phyloP scores from a whole-genome alignment of 352 stramenopile genomes.

The Globisporangium iwayamae region DNA sequence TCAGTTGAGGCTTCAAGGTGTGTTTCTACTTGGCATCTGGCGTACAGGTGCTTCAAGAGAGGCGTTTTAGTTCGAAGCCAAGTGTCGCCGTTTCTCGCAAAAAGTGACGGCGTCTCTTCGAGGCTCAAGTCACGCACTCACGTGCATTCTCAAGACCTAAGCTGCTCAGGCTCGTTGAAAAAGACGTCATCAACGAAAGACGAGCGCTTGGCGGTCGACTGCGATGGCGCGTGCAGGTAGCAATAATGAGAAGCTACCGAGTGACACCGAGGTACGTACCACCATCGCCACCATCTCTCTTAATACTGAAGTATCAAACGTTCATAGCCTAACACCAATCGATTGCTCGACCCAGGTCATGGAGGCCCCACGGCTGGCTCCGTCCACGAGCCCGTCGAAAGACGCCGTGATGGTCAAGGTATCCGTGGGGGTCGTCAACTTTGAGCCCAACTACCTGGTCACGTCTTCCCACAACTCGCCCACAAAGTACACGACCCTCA shows the following conservation, averaged over 20 bases:
- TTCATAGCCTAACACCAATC: neutral
- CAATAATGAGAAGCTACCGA: neutral
- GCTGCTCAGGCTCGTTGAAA: neutral
- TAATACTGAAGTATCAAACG: neutral
- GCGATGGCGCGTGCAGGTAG: neutral
- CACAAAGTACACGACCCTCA: constrained; percentile 27
- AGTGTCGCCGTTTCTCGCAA: neutral
- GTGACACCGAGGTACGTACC: neutral
- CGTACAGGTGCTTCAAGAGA: too few relatives aligned
- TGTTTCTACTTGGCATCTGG: too few relatives aligned
- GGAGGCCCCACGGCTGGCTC: constrained; percentile 28
- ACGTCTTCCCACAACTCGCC: constrained; percentile 20
- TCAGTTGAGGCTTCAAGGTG: too few relatives aligned
- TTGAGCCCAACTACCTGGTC: constrained; percentile 39
- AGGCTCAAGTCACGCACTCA: neutral
- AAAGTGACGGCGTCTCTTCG: neutral
- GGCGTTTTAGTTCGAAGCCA: too few relatives aligned
- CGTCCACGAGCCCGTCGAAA: constrained; percentile 60
- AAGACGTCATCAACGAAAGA: neutral
- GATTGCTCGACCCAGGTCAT: constrained; percentile 1
- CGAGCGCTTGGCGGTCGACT: neutral
- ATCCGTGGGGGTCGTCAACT: constrained; percentile 50
- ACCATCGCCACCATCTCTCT: neutral
- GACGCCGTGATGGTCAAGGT: constrained; percentile 20
- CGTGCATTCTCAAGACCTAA: neutral